A percentile compares a stretch with the other conserved stretches of the same genome.
Evolutionary conservation across 148 eudicot genomes (phyloP).

Genomic region (Oxyria digyna): DNA sequence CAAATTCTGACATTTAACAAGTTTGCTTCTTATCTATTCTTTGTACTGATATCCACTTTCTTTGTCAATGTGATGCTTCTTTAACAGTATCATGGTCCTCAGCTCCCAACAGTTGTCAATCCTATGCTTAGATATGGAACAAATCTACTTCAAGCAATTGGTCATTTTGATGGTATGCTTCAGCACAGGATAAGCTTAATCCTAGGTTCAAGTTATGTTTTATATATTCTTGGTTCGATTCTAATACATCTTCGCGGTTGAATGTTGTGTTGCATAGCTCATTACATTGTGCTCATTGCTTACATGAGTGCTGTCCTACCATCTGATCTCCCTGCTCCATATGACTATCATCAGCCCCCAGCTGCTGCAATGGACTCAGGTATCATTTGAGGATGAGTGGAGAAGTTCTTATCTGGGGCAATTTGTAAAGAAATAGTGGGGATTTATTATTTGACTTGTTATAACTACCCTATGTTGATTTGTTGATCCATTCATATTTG

Average conservation of each 20-base stretch:
- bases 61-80: slow-evolving; percentile 15
- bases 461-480: background rate
- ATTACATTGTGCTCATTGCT: slow-evolving; percentile 51
- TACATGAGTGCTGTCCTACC: slow-evolving; percentile 34
- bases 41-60: background rate
- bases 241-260: slow-evolving; percentile 13
- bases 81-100: slow-evolving; percentile 59
- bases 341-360: slow-evolving; percentile 57
- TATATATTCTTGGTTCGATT: slow-evolving; percentile 11
- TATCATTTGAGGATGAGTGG: slow-evolving; percentile 12
- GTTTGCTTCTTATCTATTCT: background rate
- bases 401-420: background rate
- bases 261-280: slow-evolving; percentile 32
- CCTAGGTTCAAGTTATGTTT: background rate
- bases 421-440: background rate
- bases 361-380: slow-evolving; percentile 45
- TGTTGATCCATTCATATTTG: background rate
- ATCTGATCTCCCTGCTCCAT: slow-evolving; percentile 32
- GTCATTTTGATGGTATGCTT: slow-evolving; percentile 55
- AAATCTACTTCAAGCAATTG: slow-evolving; percentile 80
- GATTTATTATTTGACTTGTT: background rate
- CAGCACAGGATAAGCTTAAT: background rate
- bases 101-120: slow-evolving; percentile 53
- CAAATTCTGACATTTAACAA: background rate
- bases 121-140: slow-evolving; percentile 54